These are phyloP conservation scores for Malus sylvestris DNA, from an alignment of 306 rosid species.

Conservation along the genomic window DNA sequence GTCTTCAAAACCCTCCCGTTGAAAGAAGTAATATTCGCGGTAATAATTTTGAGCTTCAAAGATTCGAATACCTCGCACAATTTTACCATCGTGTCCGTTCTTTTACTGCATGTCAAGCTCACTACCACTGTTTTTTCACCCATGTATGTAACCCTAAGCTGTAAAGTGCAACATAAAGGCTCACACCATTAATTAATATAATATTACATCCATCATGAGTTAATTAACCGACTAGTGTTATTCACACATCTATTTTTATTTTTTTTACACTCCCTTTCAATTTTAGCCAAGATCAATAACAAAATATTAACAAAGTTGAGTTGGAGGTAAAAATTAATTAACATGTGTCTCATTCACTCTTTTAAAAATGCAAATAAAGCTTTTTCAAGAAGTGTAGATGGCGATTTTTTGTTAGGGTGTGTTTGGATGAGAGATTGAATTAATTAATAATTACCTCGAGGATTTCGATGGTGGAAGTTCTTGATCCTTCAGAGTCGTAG, in stretches of 20 bases:
- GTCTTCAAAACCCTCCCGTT: conserved; percentile 77
- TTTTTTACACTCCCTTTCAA: too few relatives aligned
- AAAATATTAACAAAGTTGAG: too few relatives aligned
- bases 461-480: conserved; percentile 58
- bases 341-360: not conserved
- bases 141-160: conserved; percentile 71
- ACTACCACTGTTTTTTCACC: conserved; percentile 69
- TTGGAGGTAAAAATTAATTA: too few relatives aligned
- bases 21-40: conserved; percentile 61
- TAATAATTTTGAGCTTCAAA: conserved; percentile 73
- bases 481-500: conserved; percentile 35
- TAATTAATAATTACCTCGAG: conserved; percentile 43
- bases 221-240: too few relatives aligned
- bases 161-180: conserved; percentile 12
- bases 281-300: too few relatives aligned
- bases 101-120: conserved; percentile 77
- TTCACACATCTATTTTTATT: fast-evolving
- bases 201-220: not conserved
- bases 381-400: not conserved
- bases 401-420: not conserved
- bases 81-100: conserved; percentile 83
- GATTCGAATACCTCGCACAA: conserved; percentile 86
- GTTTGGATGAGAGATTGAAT: not conserved
- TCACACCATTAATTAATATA: not conserved
- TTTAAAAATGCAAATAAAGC: not conserved